Evolutionary conservation across 2,329 filamentous ascomycete genomes (phyloP), one percentile per base, ranked within the genome.

Genomic region (Amesomyces nigricolor): DNA sequence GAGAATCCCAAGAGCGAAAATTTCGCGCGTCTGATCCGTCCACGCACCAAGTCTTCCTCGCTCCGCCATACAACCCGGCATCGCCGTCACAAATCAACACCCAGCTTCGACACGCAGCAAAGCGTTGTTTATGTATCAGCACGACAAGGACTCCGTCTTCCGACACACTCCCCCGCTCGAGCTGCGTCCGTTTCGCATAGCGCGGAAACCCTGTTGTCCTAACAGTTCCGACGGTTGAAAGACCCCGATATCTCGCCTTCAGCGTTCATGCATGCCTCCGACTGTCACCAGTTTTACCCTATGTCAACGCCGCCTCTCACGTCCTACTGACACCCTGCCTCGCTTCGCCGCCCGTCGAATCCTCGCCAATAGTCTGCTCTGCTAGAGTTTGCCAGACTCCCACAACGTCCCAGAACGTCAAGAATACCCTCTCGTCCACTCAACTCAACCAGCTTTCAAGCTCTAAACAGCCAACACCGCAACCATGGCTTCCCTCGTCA

Each of bases 101-200:
- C 62, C 60, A 62, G 56, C 59, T 59, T 62, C 56, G 60, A 65
- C 64, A 70, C 71, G 61, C 70, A 65, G 62, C 68, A 65, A 67
- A 71, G 70, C 72, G 77, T 78, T 87, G 90, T 95, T 88, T 95
- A 95, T 95, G 91, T 95, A 95, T 96, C 91, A 91, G 89, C 87
- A 89, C 89, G 87, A 88, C 85, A 73, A 80, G 71, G 83, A 83
- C 84, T 84, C 88, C 88, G 85, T 90, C 86, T 91, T 89, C 85
- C 89, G 86, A 89, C 87, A 92, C 86, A 85, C 87, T 79, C 86
- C 86, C 83, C 89, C 89, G 81, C 85, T 89, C 81, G 89, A 90
- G 88, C 89, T 95, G 88, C 90, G 91, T 84, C 81, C 87, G 83
- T 95, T 95, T 89, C 90, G 90, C 84, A 91, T 89, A 88, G 82